Evolutionary conservation across 345 rosid species (phyloP), one percentile per base, ranked within the genome.

Genomic region (Acer saccharum): DNA sequence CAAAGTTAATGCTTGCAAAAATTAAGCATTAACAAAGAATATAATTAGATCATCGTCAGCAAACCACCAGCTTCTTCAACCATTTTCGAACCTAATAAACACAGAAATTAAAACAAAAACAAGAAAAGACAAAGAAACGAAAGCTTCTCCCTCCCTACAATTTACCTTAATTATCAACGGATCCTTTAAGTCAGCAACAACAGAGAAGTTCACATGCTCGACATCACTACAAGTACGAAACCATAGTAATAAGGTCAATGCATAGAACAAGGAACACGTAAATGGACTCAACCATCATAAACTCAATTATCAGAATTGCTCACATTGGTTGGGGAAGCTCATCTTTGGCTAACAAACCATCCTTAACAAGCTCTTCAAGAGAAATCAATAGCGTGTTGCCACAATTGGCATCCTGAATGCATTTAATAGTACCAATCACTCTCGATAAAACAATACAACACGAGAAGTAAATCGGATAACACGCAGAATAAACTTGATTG

Each of bases 321-420:
- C 76, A 95, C 99, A 92, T 73, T 84, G 90, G 89, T 77, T 69
- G 80, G 27, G 97, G 99, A 63, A 95, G 97, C 80, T 93, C 99
- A 63, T 89, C 86, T 63, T 82, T 84, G 52, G 66, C 65, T 64
- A 95, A 78, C 80, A 95, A 87, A 35, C 98, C 97, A 75, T 93
- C 98, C 75, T 86, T 90, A 0, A 92, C 94, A 72, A 93, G 97
- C 92, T 95, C 97, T 60, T 90, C 96, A 27, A 95, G 93, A 44
- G 98, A 95, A 84, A 95, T 95, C 88, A 95, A 87, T 72, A 95
- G 86, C 21, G 93, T 90, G 64, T 91, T 95, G 29, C 98, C 99
- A 80, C 98, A 95, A 80, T 95, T 93, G 32, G 99, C 99, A 84
- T 95, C 99, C 99, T 95, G 85, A 57, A 80, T 77, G 25, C 52